Evolutionary conservation across 257 asterid genomes (phyloP).

Genomic region (Handroanthus guayacan): DNA sequence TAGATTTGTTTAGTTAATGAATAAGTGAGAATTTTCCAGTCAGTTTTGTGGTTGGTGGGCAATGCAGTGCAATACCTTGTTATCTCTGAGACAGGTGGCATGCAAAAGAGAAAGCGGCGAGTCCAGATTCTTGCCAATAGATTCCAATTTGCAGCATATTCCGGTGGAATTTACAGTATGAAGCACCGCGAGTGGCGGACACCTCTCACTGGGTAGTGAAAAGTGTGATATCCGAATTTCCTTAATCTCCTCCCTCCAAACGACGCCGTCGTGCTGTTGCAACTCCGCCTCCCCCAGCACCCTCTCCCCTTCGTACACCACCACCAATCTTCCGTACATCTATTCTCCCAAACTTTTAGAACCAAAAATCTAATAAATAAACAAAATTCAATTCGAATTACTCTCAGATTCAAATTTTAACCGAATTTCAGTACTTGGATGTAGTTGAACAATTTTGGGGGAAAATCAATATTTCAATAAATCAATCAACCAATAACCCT

Average conservation of each 20-base stretch:
- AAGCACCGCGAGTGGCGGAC: conserved; percentile 79
- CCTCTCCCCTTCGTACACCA: conserved; percentile 67
- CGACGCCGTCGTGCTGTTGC: conserved; percentile 51
- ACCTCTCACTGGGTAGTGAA: conserved; percentile 71
- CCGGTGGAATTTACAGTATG: conserved; percentile 54
- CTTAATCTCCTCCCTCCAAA: conserved; percentile 47
- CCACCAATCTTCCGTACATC: conserved; percentile 47
- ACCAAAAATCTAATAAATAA: conserved; percentile 26
- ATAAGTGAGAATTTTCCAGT: conserved; percentile 8
- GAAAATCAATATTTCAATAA: conserved; percentile 25
- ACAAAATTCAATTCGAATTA: no score
- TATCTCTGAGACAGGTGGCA: conserved; percentile 75
- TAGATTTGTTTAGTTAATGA: not conserved
- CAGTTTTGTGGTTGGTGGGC: conserved; percentile 45
- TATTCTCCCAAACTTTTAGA: conserved; percentile 45
- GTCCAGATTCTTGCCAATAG: conserved; percentile 48
- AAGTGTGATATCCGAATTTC: conserved; percentile 65
- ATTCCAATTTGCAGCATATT: conserved; percentile 73
- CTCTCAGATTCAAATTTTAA: not conserved
- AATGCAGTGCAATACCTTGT: conserved; percentile 61
- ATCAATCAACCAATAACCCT: conserved; percentile 30
- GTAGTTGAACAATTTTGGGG: conserved; percentile 19
- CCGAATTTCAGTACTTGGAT: not conserved
- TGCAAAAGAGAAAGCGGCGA: conserved; percentile 69
- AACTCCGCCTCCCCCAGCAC: conserved; percentile 68